These are phyloP conservation scores for Candida sp. DNA, from an alignment of 1,139 yeast genomes.

Conservation along the genomic window DNA sequence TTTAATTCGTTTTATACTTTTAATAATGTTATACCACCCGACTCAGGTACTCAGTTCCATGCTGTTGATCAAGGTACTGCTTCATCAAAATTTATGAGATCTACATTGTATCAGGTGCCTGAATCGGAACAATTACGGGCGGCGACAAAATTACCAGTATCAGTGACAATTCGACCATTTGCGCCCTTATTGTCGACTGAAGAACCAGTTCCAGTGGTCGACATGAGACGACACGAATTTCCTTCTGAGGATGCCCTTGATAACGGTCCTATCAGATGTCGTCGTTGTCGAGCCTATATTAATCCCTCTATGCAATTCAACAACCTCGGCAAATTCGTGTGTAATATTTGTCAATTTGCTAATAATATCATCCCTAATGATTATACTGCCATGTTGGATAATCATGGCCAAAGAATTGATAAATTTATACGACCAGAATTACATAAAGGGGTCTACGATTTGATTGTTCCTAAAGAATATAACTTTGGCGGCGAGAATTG, in stretches of 20 bases:
- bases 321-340: slow-evolving; percentile 62
- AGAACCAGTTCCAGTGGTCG: slow-evolving; percentile 65
- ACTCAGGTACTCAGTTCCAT: slow-evolving; percentile 68
- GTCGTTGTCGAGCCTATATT: slow-evolving; percentile 85
- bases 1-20: slow-evolving; percentile 60
- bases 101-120: slow-evolving; percentile 85
- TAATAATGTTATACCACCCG: slow-evolving; percentile 77
- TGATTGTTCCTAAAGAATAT: slow-evolving; percentile 72
- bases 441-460: slow-evolving; percentile 81
- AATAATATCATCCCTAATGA: slow-evolving; percentile 69
- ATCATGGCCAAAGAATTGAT: slow-evolving; percentile 61
- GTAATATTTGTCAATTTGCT: slow-evolving; percentile 83
- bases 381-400: slow-evolving; percentile 62
- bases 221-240: slow-evolving; percentile 35
- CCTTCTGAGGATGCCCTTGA: slow-evolving; percentile 27
- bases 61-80: slow-evolving; percentile 83
- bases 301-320: slow-evolving; percentile 82
- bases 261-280: slow-evolving; percentile 81
- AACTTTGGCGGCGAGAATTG: slow-evolving; percentile 42
- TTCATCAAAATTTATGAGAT: slow-evolving; percentile 73
- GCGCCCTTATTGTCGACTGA: slow-evolving; percentile 54
- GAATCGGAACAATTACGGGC: slow-evolving; percentile 66
- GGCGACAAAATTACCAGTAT: slow-evolving; percentile 76
- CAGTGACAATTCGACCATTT: slow-evolving; percentile 80
- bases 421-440: slow-evolving; percentile 70